phyloP scores from a whole-genome alignment of 1,284 basidiomycete genomes.

The Apiotrichum porosum region DNA sequence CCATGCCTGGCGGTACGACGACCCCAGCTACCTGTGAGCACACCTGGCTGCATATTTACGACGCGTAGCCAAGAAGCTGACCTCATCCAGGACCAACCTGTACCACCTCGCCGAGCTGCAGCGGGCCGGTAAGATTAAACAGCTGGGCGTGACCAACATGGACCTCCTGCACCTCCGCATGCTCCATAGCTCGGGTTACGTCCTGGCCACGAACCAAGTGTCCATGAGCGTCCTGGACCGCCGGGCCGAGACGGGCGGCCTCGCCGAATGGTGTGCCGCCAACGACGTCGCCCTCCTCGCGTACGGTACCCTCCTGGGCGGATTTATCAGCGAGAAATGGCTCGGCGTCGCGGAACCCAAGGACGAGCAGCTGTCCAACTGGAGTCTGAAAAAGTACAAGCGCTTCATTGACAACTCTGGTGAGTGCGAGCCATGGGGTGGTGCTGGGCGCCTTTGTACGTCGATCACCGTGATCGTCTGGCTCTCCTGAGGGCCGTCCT shows the following conservation, averaged over 20 bases:
- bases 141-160: constrained; percentile 19
- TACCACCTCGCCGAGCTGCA: constrained; percentile 5
- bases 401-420: constrained; percentile 19
- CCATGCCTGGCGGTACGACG: constrained; percentile 8
- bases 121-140: neutral
- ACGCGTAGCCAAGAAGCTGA: too few relatives aligned
- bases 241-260: constrained; percentile 12
- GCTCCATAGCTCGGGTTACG: constrained; percentile 13
- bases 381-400: constrained; percentile 16
- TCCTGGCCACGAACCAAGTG: constrained; percentile 18
- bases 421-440: too few relatives aligned
- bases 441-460: too few relatives aligned
- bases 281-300: constrained; percentile 16
- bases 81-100: constrained; percentile 10
- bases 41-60: too few relatives aligned
- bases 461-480: too few relatives aligned
- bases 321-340: constrained; percentile 20
- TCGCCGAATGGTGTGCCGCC: constrained; percentile 10
- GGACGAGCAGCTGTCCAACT: constrained; percentile 1
- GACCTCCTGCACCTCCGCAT: constrained; percentile 19
- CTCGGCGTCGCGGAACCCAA: constrained; percentile 9
- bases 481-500: too few relatives aligned
- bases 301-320: constrained; percentile 18
- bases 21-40: constrained; percentile 5
- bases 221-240: constrained; percentile 20